Evolutionary conservation across 208 protist species (phyloP).

Genomic region (Naegleria fowleri): DNA sequence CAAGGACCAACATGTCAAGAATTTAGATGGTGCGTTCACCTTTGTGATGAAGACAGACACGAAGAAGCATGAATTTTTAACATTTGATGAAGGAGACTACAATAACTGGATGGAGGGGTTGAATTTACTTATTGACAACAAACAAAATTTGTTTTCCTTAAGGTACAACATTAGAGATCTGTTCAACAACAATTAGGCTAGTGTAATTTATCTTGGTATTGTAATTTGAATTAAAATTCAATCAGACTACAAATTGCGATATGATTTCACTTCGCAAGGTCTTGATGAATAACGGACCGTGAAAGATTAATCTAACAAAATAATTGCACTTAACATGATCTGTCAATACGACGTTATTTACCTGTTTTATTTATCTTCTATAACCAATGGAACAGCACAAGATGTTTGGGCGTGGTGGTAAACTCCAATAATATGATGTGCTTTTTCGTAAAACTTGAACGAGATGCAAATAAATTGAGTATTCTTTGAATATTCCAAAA

Average conservation of each 20-base stretch:
- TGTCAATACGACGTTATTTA: no score
- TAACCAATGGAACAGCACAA: neutral
- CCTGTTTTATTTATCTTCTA: neutral
- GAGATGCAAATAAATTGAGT: neutral
- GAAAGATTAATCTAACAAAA: no score
- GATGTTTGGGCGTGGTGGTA: neutral
- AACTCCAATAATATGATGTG: neutral
- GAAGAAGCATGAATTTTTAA: conserved; percentile 14
- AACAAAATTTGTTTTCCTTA: conserved; percentile 25
- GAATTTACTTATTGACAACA: conserved; percentile 9
- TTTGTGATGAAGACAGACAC: neutral
- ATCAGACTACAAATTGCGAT: no score
- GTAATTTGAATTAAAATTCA: no score
- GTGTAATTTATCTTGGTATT: no score
- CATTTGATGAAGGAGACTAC: neutral
- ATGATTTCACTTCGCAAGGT: no score
- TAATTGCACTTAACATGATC: no score
- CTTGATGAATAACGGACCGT: no score
- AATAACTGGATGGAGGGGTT: conserved; percentile 12
- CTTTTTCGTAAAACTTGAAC: neutral
- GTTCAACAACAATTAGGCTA: no score
- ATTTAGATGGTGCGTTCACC: neutral
- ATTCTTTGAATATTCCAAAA: neutral
- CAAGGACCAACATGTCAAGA: neutral
- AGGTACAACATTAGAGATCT: conserved; percentile 27